Conservation (phyloP, 129 eudicot genomes). For the Calendula officinalis region DNA sequence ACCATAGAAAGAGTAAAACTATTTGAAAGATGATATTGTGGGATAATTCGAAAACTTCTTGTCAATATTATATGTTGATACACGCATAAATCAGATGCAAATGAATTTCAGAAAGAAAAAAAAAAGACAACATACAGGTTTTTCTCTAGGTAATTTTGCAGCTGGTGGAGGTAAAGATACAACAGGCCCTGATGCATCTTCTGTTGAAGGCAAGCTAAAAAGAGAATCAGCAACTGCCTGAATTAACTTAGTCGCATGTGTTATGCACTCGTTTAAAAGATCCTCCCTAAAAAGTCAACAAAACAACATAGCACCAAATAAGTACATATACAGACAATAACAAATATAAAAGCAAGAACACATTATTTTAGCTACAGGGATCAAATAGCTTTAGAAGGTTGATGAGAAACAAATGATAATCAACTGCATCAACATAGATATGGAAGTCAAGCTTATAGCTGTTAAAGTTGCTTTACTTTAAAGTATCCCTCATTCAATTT, state of each 20-base stretch:
- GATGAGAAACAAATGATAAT: background rate
- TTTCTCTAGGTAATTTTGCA: conserved; percentile 82
- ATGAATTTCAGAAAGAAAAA: background rate
- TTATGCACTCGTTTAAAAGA: conserved; percentile 54
- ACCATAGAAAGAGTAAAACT: background rate
- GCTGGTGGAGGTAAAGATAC: conserved; percentile 72
- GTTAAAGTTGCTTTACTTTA: too few relatives aligned
- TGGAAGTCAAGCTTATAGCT: too few relatives aligned
- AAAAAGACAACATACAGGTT: conserved; percentile 53
- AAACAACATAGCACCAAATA: too few relatives aligned
- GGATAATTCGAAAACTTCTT: background rate
- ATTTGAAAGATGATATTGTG: background rate
- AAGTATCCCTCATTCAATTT: too few relatives aligned
- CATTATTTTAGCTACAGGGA: background rate
- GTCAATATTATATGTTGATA: background rate
- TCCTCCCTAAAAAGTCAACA: conserved; percentile 60
- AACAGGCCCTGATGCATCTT: conserved; percentile 75
- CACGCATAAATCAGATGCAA: background rate
- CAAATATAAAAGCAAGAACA: background rate
- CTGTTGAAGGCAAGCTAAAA: conserved; percentile 69
- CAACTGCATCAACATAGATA: background rate
- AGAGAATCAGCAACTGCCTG: conserved; percentile 88
- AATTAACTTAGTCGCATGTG: conserved; percentile 63
- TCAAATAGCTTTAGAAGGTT: background rate
- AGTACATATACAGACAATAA: too few relatives aligned